Evolutionary conservation across 1,284 basidiomycete species (phyloP), one percentile per base, ranked within the genome.

Genomic region (Gomphus bonarii): DNA sequence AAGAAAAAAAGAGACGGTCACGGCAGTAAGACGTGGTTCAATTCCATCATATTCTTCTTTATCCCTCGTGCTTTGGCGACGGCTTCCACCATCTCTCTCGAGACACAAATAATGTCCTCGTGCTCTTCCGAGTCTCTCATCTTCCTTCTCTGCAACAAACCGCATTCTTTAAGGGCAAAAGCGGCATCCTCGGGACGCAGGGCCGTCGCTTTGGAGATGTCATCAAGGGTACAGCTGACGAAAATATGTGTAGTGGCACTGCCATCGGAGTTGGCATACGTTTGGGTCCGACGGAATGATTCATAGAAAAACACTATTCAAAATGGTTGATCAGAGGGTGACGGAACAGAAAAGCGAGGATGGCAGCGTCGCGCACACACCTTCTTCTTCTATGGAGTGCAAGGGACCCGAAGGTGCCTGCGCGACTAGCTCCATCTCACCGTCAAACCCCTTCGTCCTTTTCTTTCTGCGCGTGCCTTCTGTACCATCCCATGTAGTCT

Each of bases 131-230:
- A 63, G 58, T 68, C 69, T 40, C 64, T 59, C 22, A 61, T 59
- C 25, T 46, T 62, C 12, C 71, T 70, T 43, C 74, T 70, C 52
- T 69, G 71, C 18, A 97, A 74, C 57, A 98, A 72, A 16, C 93
- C 92, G 55, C 88, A 85, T 67, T 97, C 92, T 56, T 88, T 84
- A 56, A 98, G 72, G 1, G 93, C 88, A 67, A 94, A 91, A 0
- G 91, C 86, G 0, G 86, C 81, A 66, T 98, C 95, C 61, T 97
- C 93, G 0, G 83, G 69, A 1, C 91, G 79, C 55, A 98, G 72
- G 68, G 90, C 85, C 44, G 91, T 92, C 12, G 88, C 88, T 11
- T 76, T 74, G 3, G 91, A 84, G 58, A 97, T 80, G 35, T 89
- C 81, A 12, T 73, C 73, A 16, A 93, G 75, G 11, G 85, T 83